Evolutionary conservation across 2,329 filamentous ascomycete species (phyloP).

Genomic region (Rutstroemia sp.): DNA sequence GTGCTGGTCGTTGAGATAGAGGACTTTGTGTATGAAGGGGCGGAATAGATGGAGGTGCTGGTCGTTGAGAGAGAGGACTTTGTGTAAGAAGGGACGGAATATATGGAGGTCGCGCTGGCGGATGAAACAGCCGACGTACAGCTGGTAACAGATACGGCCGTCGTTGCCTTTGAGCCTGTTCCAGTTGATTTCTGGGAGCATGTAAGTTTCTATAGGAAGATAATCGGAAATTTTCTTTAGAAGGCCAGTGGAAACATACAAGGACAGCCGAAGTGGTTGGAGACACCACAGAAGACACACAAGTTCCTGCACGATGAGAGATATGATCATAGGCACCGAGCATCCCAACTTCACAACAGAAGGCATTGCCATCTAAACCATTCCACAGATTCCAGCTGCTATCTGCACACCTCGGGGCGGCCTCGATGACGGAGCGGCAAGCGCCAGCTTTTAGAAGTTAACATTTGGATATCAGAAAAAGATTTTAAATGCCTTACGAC

Average conservation of each 20-base stretch:
- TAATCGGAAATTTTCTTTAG: too few relatives aligned
- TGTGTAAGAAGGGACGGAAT: background rate
- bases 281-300: conserved; percentile 5
- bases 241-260: background rate
- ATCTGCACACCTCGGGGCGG: conserved; percentile 8
- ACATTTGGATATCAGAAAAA: background rate
- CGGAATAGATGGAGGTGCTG: background rate
- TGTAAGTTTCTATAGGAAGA: background rate
- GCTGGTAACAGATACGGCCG: background rate
- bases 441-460: conserved; percentile 3
- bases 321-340: conserved; percentile 8
- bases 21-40: background rate
- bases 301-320: conserved; percentile 10
- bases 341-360: conserved; percentile 12
- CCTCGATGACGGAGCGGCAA: conserved; percentile 9
- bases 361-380: conserved; percentile 12
- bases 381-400: conserved; percentile 8
- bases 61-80: background rate
- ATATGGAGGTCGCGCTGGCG: background rate
- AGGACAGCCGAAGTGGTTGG: conserved; percentile 7
- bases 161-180: background rate
- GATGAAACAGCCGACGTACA: background rate
- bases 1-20: background rate
- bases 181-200: conserved; percentile 4
- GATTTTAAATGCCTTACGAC: background rate